These are phyloP conservation scores for Pichia sorboxylosa DNA, from an alignment of 1,139 yeast genomes.

Conservation along the genomic window DNA sequence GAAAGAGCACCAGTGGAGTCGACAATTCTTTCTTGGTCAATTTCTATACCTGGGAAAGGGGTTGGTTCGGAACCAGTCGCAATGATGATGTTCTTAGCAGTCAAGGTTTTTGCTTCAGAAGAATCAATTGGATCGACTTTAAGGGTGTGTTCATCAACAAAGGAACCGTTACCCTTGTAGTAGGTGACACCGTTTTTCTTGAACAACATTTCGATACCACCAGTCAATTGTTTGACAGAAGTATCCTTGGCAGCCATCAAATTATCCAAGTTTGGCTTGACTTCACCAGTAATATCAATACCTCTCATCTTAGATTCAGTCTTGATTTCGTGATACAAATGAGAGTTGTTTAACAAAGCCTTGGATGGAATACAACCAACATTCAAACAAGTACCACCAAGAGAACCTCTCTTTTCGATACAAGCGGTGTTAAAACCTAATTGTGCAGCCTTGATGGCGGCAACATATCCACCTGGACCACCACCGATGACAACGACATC, in stretches of 20 bases:
- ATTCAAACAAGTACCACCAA: constrained; percentile 97
- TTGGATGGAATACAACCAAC: constrained; percentile 99
- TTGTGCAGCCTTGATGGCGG: constrained; percentile 98
- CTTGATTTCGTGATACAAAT: constrained; percentile 76
- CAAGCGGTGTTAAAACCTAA: constrained; percentile 90
- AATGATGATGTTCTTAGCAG: constrained; percentile 80
- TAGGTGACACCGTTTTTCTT: constrained; percentile 93
- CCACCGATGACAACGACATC: constrained; percentile 96
- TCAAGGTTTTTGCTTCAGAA: constrained; percentile 45
- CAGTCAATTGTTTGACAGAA: constrained; percentile 78
- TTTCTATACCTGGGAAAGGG: constrained; percentile 95
- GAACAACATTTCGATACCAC: constrained; percentile 89
- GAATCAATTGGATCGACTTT: constrained; percentile 85
- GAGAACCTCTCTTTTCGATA: constrained; percentile 87
- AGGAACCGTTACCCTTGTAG: constrained; percentile 87
- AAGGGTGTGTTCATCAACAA: constrained; percentile 68
- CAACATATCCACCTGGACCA: constrained; percentile 99
- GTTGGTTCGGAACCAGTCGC: constrained; percentile 99
- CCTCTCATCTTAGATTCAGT: constrained; percentile 84
- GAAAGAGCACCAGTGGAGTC: constrained; percentile 88
- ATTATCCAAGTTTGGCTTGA: constrained; percentile 58
- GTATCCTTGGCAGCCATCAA: constrained; percentile 90
- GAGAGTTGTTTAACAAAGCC: constrained; percentile 89
- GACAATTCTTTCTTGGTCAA: constrained; percentile 96
- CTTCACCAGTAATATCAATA: constrained; percentile 69